Evolutionary conservation across 805 yeast species (phyloP).

Genomic region (Naumovozyma castellii): DNA sequence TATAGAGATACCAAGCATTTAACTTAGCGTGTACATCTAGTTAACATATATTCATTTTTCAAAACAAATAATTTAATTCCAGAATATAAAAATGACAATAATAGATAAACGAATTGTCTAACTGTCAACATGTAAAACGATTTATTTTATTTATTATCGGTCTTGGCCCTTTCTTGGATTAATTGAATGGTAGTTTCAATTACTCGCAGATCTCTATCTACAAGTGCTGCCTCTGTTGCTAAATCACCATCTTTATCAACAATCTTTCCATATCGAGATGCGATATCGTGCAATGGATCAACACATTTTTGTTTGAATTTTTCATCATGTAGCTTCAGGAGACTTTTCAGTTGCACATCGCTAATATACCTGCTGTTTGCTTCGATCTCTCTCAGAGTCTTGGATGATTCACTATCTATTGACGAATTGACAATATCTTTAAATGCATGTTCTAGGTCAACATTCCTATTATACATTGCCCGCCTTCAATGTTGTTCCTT

Average conservation of each 20-base stretch:
- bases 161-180: conserved; percentile 28
- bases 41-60: conserved; percentile 1
- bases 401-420: conserved; percentile 7
- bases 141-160: no score
- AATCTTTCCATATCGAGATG: conserved; percentile 12
- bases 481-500: neutral
- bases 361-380: conserved; percentile 20
- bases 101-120: no score
- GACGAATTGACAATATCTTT: conserved; percentile 4
- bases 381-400: conserved; percentile 18
- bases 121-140: no score
- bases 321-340: conserved; percentile 23
- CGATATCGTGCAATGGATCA: conserved; percentile 15
- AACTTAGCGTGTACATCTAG: neutral
- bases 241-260: conserved; percentile 29
- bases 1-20: no score
- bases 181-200: conserved; percentile 47
- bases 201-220: conserved; percentile 65
- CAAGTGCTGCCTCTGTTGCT: conserved; percentile 52
- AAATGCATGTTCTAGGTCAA: conserved; percentile 4
- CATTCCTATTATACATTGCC: conserved; percentile 1
- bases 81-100: no score
- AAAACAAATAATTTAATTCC: no score
- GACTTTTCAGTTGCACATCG: conserved; percentile 19
- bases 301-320: conserved; percentile 19